Percentiles rank a stretch among this genome's conserved stretches.
phyloP scores from a whole-genome alignment of 495 filamentous ascomycete species.

The Aspergillus conjunctus region DNA sequence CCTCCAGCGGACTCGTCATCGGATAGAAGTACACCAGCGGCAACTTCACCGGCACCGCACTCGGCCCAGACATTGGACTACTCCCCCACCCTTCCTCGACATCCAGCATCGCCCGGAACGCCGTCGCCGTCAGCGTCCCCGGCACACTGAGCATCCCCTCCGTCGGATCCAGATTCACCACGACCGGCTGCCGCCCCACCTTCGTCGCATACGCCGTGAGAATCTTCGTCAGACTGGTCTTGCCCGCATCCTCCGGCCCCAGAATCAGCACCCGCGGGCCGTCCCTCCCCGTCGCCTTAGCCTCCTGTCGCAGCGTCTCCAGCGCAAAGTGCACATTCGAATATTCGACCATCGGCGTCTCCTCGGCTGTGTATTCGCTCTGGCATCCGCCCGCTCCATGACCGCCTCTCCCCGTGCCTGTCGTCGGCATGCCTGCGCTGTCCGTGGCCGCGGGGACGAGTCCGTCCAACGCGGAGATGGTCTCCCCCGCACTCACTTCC shows the following conservation, averaged over 20 bases:
- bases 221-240: constrained; percentile 80
- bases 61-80: constrained; percentile 88
- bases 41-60: constrained; percentile 82
- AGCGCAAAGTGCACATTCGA: constrained; percentile 87
- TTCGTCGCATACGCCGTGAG: constrained; percentile 81
- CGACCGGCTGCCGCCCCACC: constrained; percentile 72
- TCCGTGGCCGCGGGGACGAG: constrained; percentile 18
- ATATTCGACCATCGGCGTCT: constrained; percentile 81
- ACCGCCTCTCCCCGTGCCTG: constrained; percentile 23
- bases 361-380: constrained; percentile 77
- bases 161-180: constrained; percentile 82
- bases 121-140: constrained; percentile 79
- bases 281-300: constrained; percentile 50
- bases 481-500: constrained; percentile 64
- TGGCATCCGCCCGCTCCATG: constrained; percentile 56
- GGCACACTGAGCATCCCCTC: constrained; percentile 87
- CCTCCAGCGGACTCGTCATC: constrained; percentile 66
- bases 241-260: constrained; percentile 79
- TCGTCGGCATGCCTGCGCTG: constrained; percentile 18
- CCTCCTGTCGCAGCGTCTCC: constrained; percentile 62
- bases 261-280: constrained; percentile 85
- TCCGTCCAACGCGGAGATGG: constrained; percentile 45
- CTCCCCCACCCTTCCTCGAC: constrained; percentile 89
- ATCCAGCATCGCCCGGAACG: constrained; percentile 83
- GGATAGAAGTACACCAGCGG: constrained; percentile 93